These are phyloP conservation scores for Amanita brunnescens DNA, from an alignment of 768 basidiomycete genomes.

Conservation along the genomic window DNA sequence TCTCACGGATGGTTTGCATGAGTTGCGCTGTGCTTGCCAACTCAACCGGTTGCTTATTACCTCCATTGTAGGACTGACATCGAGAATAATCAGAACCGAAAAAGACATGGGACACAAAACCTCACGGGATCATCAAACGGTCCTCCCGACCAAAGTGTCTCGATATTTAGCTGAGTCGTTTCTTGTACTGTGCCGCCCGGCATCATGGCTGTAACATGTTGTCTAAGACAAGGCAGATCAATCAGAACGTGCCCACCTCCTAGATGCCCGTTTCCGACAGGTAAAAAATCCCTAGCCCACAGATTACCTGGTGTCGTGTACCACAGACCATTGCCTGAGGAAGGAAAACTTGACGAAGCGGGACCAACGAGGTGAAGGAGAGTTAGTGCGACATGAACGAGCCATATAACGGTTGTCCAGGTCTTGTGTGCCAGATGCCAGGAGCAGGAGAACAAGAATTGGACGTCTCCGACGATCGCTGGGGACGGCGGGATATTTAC, in stretches of 20 bases:
- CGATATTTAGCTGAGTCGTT: conserved; percentile 61
- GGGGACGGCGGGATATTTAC: background rate
- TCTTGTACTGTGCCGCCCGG: conserved; percentile 55
- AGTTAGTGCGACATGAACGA: conserved; percentile 15
- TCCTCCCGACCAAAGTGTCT: conserved; percentile 70
- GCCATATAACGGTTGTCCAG: conserved; percentile 14
- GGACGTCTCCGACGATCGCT: background rate
- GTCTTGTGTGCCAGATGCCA: background rate
- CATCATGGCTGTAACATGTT: conserved; percentile 42
- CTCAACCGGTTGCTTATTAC: conserved; percentile 47
- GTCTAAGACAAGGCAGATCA: background rate
- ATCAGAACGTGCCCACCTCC: conserved; percentile 34
- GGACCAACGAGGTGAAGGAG: conserved; percentile 15
- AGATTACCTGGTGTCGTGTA: conserved; percentile 41
- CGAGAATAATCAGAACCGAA: background rate
- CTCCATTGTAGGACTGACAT: conserved; percentile 56
- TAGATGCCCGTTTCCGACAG: conserved; percentile 68
- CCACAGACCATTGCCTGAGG: conserved; percentile 72
- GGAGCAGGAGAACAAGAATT: background rate
- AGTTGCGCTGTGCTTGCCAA: conserved; percentile 32
- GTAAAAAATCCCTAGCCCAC: conserved; percentile 57
- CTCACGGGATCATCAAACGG: conserved; percentile 57
- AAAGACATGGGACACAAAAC: background rate
- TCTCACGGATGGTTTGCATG: conserved; percentile 44
- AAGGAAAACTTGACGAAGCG: conserved; percentile 42